Percentiles rank a stretch among this genome's conserved stretches.
Conservation (phyloP, 768 basidiomycete species). For the Tulasnella sp. region DNA sequence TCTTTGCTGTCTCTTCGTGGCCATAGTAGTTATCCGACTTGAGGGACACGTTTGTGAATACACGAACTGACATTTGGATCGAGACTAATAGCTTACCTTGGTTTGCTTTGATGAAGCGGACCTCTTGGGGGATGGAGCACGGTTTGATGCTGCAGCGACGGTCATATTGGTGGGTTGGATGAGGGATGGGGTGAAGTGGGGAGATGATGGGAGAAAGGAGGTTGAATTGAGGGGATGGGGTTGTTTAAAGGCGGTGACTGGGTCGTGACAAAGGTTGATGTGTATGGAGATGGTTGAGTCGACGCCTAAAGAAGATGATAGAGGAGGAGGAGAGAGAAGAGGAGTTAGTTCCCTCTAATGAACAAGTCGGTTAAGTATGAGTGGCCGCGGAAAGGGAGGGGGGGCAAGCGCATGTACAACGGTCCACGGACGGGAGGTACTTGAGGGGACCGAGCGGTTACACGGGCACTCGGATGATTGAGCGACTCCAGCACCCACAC, state of each 20-base stretch:
- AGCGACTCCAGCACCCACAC: slow-evolving; percentile 8
- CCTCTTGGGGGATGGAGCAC: slow-evolving; percentile 5
- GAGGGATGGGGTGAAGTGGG: neutral
- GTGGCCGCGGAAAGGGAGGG: slow-evolving; percentile 6
- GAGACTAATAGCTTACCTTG: neutral
- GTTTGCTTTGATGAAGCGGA: slow-evolving; percentile 10
- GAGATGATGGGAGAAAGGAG: neutral
- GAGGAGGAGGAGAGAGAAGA: neutral
- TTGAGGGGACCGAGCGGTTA: slow-evolving; percentile 8
- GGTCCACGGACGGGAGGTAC: slow-evolving; percentile 7
- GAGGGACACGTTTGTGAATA: neutral
- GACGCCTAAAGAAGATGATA: slow-evolving; percentile 3
- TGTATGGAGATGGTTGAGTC: neutral
- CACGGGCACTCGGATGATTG: slow-evolving; percentile 15
- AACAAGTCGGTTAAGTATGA: neutral
- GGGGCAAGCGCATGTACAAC: slow-evolving; percentile 10
- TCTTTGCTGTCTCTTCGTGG: slow-evolving; percentile 57
- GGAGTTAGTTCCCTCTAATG: no score
- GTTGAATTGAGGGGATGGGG: neutral
- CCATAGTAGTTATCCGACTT: slow-evolving; percentile 43
- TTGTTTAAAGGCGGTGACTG: neutral
- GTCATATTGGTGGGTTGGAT: neutral
- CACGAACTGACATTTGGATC: no score
- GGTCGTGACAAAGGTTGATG: neutral
- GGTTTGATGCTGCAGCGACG: neutral